These are phyloP conservation scores for Echeveria elegans DNA, from an alignment of 164 flowering plant species.

Conservation along the genomic window DNA sequence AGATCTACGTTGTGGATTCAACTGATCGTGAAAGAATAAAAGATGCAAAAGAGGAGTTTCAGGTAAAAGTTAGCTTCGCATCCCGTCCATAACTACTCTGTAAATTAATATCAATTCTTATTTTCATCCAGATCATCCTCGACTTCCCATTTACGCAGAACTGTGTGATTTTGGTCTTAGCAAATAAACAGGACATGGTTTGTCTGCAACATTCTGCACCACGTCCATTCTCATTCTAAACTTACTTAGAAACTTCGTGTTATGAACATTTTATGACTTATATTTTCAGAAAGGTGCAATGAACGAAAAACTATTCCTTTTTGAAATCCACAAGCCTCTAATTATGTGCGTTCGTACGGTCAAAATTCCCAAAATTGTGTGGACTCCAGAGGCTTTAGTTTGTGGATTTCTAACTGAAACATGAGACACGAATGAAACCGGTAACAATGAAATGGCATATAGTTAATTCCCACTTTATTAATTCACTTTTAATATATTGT, in stretches of 20 bases:
- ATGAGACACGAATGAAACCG: too few relatives aligned
- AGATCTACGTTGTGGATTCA: slow-evolving; percentile 99
- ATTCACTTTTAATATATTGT: too few relatives aligned
- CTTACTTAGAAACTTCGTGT: not conserved
- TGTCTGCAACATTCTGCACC: too few relatives aligned
- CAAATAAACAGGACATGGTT: slow-evolving; percentile 98
- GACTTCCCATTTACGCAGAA: slow-evolving; percentile 95
- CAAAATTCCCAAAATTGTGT: too few relatives aligned
- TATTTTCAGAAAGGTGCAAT: slow-evolving; percentile 76
- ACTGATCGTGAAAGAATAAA: slow-evolving; percentile 93
- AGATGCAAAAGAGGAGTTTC: slow-evolving; percentile 86
- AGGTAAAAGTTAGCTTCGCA: slow-evolving; percentile 30
- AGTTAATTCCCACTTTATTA: too few relatives aligned
- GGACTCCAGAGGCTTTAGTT: too few relatives aligned
- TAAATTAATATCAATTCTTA: not conserved
- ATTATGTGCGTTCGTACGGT: too few relatives aligned
- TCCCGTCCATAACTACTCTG: not conserved
- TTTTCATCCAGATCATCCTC: slow-evolving; percentile 71
- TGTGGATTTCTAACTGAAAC: too few relatives aligned
- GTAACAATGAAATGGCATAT: too few relatives aligned
- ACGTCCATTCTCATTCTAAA: not conserved
- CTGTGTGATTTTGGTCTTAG: slow-evolving; percentile 88
- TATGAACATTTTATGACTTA: not conserved
- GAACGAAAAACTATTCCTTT: too few relatives aligned
- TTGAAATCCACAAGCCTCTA: too few relatives aligned